phyloP scores from a whole-genome alignment of 208 protist species.

The Leishmania martiniquensis region DNA sequence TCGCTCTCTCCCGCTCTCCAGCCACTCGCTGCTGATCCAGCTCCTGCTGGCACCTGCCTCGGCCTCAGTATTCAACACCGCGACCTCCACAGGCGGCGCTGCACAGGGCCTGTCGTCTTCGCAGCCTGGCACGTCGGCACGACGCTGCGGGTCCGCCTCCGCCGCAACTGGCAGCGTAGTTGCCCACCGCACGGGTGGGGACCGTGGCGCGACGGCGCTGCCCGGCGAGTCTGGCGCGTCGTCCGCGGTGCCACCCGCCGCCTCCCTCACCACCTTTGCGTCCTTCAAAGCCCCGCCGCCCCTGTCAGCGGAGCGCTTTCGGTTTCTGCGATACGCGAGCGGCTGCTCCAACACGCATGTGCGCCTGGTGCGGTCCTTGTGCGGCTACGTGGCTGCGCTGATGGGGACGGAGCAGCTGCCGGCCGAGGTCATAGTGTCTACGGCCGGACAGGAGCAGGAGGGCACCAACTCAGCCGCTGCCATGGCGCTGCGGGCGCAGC shows the following conservation, averaged over 20 bases:
- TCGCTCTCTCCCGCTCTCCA: conserved; percentile 42
- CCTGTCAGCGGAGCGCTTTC: conserved; percentile 59
- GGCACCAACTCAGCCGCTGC: conserved; percentile 13
- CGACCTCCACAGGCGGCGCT: background rate
- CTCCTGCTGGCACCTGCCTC: conserved; percentile 72
- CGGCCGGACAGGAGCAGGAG: conserved; percentile 21
- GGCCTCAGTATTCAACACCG: conserved; percentile 50
- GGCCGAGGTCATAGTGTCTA: conserved; percentile 16
- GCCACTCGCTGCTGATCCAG: conserved; percentile 65
- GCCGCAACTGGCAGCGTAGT: background rate
- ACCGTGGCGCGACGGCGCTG: background rate
- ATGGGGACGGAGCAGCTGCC: conserved; percentile 34
- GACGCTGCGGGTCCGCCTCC: background rate
- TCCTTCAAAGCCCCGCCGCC: conserved; percentile 15
- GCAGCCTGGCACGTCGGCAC: background rate
- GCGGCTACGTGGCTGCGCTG: conserved; percentile 74
- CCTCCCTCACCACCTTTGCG: background rate
- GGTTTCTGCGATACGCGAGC: conserved; percentile 81
- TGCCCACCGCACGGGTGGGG: background rate
- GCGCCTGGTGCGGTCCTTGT: conserved; percentile 58
- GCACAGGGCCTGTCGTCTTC: background rate
- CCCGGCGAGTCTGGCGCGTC: conserved; percentile 1
- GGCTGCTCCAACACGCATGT: conserved; percentile 64
- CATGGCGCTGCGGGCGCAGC: conserved; percentile 25
- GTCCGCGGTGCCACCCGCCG: background rate